These are phyloP conservation scores for Cercospora sp. DNA, from an alignment of 2,329 filamentous ascomycete species.

Conservation along the genomic window DNA sequence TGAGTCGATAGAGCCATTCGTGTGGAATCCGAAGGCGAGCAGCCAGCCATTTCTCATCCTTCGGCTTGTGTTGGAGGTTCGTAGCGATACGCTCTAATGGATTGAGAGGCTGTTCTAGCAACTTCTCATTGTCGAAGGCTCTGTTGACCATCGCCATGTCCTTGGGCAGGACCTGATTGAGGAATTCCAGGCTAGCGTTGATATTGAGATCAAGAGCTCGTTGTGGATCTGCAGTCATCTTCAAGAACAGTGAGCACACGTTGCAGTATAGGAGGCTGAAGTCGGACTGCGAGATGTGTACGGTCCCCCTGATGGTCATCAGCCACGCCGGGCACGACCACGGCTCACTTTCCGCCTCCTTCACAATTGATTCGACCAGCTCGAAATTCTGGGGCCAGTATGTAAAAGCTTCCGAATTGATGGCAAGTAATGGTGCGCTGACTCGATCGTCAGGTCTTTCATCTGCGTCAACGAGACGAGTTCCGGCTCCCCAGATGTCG, in stretches of 20 bases:
- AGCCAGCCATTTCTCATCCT: constrained; percentile 58
- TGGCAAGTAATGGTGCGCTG: constrained; percentile 59
- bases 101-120: constrained; percentile 40
- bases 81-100: constrained; percentile 51
- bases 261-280: constrained; percentile 65
- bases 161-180: constrained; percentile 54
- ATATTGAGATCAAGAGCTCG: constrained; percentile 65
- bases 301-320: constrained; percentile 57
- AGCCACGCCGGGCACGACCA: constrained; percentile 45
- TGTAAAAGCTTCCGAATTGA: constrained; percentile 69
- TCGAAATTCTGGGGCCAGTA: constrained; percentile 67
- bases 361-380: constrained; percentile 57
- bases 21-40: constrained; percentile 59
- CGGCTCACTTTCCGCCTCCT: constrained; percentile 52
- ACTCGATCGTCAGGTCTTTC: constrained; percentile 48
- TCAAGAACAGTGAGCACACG: constrained; percentile 59
- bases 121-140: constrained; percentile 55
- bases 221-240: constrained; percentile 63
- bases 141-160: constrained; percentile 52
- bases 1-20: constrained; percentile 56
- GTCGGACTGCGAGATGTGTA: constrained; percentile 66
- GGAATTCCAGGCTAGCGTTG: constrained; percentile 63
- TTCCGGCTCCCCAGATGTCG: constrained; percentile 62
- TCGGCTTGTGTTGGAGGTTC: constrained; percentile 52
- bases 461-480: constrained; percentile 43